phyloP scores from a whole-genome alignment of 1,139 yeast species.

The Pichia sp. region DNA sequence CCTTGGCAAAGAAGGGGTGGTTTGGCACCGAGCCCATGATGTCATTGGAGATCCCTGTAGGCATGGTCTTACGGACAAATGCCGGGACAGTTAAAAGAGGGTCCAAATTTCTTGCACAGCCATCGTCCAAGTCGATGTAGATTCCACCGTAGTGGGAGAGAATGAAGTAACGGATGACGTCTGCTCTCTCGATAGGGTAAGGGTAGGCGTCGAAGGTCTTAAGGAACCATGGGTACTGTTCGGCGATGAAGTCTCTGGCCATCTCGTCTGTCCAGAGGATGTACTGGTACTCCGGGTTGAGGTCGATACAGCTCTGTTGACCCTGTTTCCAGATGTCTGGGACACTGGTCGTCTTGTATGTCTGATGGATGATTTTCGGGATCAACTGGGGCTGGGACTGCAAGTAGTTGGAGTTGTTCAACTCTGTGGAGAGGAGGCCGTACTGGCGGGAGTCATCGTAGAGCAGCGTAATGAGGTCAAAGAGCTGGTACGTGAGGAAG shows the following conservation, averaged over 20 bases:
- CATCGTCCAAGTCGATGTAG: constrained; percentile 87
- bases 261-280: constrained; percentile 86
- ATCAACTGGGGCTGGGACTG: constrained; percentile 47
- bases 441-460: constrained; percentile 68
- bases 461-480: constrained; percentile 70
- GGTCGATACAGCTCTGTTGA: constrained; percentile 67
- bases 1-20: constrained; percentile 80
- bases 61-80: constrained; percentile 80
- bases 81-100: constrained; percentile 80
- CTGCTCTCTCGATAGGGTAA: constrained; percentile 85
- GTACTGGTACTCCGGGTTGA: constrained; percentile 85
- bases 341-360: constrained; percentile 71
- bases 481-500: constrained; percentile 57
- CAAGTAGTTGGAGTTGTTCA: constrained; percentile 36
- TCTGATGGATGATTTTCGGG: constrained; percentile 91
- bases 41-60: constrained; percentile 90
- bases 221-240: constrained; percentile 83
- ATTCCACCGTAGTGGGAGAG: constrained; percentile 83
- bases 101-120: constrained; percentile 72
- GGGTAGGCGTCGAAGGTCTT: constrained; percentile 71
- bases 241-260: constrained; percentile 73
- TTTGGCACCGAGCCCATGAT: constrained; percentile 86
- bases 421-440: constrained; percentile 56
- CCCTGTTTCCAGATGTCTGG: constrained; percentile 82
- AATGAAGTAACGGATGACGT: constrained; percentile 86